phyloP scores from a whole-genome alignment of 768 basidiomycete species.

The Cystobasidiopsis lactophilus region DNA sequence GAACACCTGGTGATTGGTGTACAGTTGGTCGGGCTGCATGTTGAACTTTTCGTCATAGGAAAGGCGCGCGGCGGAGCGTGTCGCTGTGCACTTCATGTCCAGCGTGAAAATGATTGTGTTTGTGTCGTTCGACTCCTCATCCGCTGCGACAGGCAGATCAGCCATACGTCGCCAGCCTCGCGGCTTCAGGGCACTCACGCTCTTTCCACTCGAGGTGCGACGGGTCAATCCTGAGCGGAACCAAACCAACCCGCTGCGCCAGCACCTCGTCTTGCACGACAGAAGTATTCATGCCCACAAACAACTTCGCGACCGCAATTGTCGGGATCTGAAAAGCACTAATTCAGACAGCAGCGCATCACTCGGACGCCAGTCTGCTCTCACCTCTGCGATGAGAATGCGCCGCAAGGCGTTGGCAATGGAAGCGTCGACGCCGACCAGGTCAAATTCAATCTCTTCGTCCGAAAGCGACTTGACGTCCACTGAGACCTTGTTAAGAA shows the following conservation, averaged over 20 bases:
- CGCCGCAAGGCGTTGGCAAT: slow-evolving; percentile 86
- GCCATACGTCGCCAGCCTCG: too few relatives aligned
- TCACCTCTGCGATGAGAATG: slow-evolving; percentile 79
- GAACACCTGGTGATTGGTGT: slow-evolving; percentile 37
- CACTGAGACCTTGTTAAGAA: slow-evolving; percentile 42
- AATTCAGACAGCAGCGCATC: too few relatives aligned
- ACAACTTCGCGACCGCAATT: slow-evolving; percentile 71
- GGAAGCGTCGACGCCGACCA: slow-evolving; percentile 83
- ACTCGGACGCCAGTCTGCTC: slow-evolving; percentile 17
- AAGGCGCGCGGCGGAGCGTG: slow-evolving; percentile 28
- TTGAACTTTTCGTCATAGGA: slow-evolving; percentile 30
- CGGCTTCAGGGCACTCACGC: slow-evolving; percentile 21
- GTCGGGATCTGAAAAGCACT: slow-evolving; percentile 48
- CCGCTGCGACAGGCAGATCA: slow-evolving; percentile 18
- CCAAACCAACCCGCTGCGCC: slow-evolving; percentile 69
- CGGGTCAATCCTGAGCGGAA: slow-evolving; percentile 76
- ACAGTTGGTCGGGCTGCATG: slow-evolving; percentile 40
- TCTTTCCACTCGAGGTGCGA: slow-evolving; percentile 33
- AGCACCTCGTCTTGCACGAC: slow-evolving; percentile 87
- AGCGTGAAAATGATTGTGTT: slow-evolving; percentile 80
- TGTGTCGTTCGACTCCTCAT: slow-evolving; percentile 52
- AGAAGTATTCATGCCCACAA: slow-evolving; percentile 81
- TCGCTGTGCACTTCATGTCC: slow-evolving; percentile 42
- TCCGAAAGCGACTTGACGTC: slow-evolving; percentile 58
- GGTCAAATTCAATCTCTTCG: slow-evolving; percentile 74